phyloP scores from a whole-genome alignment of 192 early-diverging fungal genomes.

The Coemansia reversa region DNA sequence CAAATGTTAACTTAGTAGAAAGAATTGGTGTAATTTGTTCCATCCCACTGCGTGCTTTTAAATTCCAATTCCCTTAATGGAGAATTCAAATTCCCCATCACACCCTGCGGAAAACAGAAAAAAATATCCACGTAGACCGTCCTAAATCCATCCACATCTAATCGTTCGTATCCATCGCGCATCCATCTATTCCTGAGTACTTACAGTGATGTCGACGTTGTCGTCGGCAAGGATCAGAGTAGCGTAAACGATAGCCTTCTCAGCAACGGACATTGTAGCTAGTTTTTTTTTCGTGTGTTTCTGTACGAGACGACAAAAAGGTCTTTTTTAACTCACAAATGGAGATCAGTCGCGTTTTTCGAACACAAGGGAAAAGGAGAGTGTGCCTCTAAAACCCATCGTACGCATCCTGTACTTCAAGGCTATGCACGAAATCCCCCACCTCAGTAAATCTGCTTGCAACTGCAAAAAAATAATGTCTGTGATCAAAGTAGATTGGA shows the following conservation, averaged over 20 bases:
- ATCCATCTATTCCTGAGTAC: constrained; percentile 49
- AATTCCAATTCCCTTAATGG: not conserved
- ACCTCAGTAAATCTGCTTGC: no score
- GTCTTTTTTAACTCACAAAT: constrained; percentile 44
- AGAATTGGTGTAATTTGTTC: not conserved
- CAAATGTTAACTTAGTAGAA: not conserved
- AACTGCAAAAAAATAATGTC: not conserved
- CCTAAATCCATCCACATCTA: constrained; percentile 1
- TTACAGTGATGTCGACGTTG: constrained; percentile 92
- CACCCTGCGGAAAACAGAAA: not conserved
- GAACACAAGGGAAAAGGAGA: constrained; percentile 25
- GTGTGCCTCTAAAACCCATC: constrained; percentile 1
- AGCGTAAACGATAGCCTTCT: constrained; percentile 93
- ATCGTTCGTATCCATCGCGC: constrained; percentile 19
- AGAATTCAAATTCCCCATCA: constrained; percentile 6
- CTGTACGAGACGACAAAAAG: constrained; percentile 39
- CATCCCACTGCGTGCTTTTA: not conserved
- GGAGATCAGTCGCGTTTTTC: constrained; percentile 49
- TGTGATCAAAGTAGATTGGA: not conserved
- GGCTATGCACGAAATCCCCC: no score
- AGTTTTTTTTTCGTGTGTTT: constrained; percentile 19
- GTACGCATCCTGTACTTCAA: not conserved
- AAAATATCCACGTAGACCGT: not conserved
- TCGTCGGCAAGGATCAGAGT: constrained; percentile 99
- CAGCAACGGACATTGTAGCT: constrained; percentile 61